Conservation (phyloP, 2,329 filamentous ascomycete species). For the Epichloe uncinata region DNA sequence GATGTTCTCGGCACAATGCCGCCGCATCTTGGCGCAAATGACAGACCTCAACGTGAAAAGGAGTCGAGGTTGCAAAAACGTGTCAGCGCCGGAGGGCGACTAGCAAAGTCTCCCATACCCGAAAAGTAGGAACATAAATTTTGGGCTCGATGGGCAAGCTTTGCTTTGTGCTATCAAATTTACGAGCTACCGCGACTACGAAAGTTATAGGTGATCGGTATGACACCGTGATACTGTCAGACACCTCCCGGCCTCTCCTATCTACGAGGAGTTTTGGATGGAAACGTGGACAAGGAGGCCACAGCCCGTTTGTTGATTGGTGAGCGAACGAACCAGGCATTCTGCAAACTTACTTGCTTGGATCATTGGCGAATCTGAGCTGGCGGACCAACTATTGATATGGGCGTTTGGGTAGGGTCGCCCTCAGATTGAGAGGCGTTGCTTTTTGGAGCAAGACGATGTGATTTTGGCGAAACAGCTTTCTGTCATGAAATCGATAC, state of each 20-base stretch:
- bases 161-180: slow-evolving; percentile 24
- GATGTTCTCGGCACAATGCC: slow-evolving; percentile 54
- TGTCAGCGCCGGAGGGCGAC: slow-evolving; percentile 61
- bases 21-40: slow-evolving; percentile 25
- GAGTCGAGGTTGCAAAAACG: slow-evolving; percentile 64
- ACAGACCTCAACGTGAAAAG: slow-evolving; percentile 46
- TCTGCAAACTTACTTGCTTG: neutral
- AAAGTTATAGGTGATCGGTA: slow-evolving; percentile 9
- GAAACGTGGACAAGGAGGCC: neutral
- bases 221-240: neutral
- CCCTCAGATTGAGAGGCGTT: neutral
- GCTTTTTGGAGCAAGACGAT: neutral
- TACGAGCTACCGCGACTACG: slow-evolving; percentile 17
- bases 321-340: neutral
- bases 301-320: neutral
- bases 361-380: neutral
- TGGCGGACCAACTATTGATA: neutral
- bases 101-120: slow-evolving; percentile 52
- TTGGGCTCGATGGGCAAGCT: slow-evolving; percentile 25
- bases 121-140: slow-evolving; percentile 40
- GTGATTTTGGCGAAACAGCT: neutral
- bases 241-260: neutral
- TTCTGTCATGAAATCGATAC: neutral
- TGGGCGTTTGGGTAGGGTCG: slow-evolving; percentile 3
- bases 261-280: neutral